Evolutionary conservation across 768 basidiomycete genomes (phyloP).

Genomic region (Hebeloma cylindrosporum): DNA sequence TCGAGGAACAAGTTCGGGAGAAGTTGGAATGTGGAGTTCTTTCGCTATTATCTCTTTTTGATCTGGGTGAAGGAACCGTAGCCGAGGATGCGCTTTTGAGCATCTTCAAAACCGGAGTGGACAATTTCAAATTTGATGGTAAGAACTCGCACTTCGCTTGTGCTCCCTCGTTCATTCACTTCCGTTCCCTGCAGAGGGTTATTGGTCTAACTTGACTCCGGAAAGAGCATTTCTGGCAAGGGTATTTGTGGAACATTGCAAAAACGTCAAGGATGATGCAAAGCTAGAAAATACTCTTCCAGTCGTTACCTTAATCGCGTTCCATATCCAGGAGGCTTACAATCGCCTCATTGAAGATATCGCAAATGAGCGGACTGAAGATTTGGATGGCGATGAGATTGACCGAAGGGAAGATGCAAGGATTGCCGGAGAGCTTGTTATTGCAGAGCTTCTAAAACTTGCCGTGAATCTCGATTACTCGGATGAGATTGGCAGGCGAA

Average conservation of each 20-base stretch:
- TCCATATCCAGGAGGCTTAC: conserved; percentile 67
- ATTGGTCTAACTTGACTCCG: conserved; percentile 69
- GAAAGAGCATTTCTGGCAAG: conserved; percentile 81
- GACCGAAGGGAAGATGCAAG: conserved; percentile 46
- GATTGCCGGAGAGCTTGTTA: conserved; percentile 58
- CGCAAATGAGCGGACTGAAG: conserved; percentile 16
- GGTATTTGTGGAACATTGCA: conserved; percentile 80
- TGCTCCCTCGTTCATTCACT: neutral
- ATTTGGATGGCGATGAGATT: conserved; percentile 34
- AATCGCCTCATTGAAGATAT: conserved; percentile 44
- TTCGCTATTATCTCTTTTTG: conserved; percentile 56
- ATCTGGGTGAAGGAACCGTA: conserved; percentile 55
- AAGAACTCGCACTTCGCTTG: conserved; percentile 19
- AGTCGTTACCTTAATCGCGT: conserved; percentile 81
- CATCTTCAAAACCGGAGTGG: conserved; percentile 63
- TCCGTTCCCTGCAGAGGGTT: conserved; percentile 49
- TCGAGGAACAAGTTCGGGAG: conserved; percentile 6
- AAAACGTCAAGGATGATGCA: conserved; percentile 53
- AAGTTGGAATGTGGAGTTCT: conserved; percentile 39
- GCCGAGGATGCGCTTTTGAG: conserved; percentile 76
- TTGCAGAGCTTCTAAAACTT: conserved; percentile 80
- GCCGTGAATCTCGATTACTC: conserved; percentile 84
- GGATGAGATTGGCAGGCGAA: conserved; percentile 87
- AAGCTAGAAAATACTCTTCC: conserved; percentile 74
- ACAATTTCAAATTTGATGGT: conserved; percentile 77